Base-by-base conservation (phyloP, 352 stramenopile genomes). In the Phytopythium montanum region DNA sequence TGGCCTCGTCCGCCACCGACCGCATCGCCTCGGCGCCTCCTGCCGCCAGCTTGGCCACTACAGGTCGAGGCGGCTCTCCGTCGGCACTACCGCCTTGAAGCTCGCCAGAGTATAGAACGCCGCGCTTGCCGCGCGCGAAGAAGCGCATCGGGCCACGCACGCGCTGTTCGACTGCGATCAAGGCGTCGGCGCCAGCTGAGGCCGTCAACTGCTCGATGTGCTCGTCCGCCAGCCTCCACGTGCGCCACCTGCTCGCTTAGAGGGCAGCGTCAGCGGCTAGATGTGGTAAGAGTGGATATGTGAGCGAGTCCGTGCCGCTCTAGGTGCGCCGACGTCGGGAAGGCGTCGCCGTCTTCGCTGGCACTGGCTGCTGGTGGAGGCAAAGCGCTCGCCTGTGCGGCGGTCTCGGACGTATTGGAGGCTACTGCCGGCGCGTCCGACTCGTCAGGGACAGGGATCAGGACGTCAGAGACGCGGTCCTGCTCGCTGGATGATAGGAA, bases 101-200 rank as follows among this genome's bases (percentile, higher is more conserved):
- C 56, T 77, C 59, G 18, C 72, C 79, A 1, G 73, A 68, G 41
- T 85, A 88, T 23, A 90, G 41, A 10, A 90, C 73, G 23, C 77
- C 80, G 18, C 80, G 80, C 52, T 90, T 90, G 33, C 80, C 80
- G 5, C 80, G 69, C 18, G 80, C 77, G 56, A 90, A 90, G 70
- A 90, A 90, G 46, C 61, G 68, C 46, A 84, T 41, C 23, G 76
- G 45, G 14, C 25, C 69, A 14, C 44, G 33, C 23, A 81, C 66
- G 46, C 53, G 68, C 19, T 38, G 41, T 38, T 68, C 50, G 13
- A 82, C 44, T 6, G 58, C 29, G 4, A 59, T 62, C 13, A 76
- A 55, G 28, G 66, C 62, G 8, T 64, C 56, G 13, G 44, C 34
- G 18, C 44, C 34, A 5, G 49, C 44, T 2, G 58, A 61, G 31